Evolutionary conservation across 2,329 filamentous ascomycete genomes (phyloP).

Genomic region (Boeremia lycopersici): DNA sequence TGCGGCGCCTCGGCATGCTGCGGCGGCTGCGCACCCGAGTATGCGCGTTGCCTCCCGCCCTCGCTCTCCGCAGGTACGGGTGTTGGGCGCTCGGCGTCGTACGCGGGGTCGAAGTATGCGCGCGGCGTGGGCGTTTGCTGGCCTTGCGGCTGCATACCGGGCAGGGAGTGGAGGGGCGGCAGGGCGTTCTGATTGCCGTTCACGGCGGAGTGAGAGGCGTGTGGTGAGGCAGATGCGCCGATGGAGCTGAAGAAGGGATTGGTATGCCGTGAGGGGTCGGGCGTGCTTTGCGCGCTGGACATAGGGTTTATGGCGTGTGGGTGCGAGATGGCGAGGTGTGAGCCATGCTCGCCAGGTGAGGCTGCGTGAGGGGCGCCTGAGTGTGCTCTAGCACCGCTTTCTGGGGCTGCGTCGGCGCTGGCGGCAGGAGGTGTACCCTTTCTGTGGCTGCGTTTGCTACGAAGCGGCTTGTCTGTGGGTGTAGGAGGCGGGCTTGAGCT

Average conservation of each 20-base stretch:
- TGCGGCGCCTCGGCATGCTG: conserved; percentile 33
- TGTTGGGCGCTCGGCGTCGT: conserved; percentile 38
- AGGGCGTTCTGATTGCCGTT: conserved; percentile 38
- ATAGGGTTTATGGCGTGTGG: conserved; percentile 36
- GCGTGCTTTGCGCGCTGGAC: conserved; percentile 48
- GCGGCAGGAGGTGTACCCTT: conserved; percentile 43
- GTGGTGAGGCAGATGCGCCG: conserved; percentile 32
- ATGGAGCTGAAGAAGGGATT: conserved; percentile 41
- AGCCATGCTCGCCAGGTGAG: conserved; percentile 22
- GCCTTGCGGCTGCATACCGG: conserved; percentile 31
- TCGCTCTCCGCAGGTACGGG: conserved; percentile 30
- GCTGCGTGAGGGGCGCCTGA: conserved; percentile 16
- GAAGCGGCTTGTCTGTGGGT: conserved; percentile 77
- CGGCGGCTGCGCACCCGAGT: conserved; percentile 35
- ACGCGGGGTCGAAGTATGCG: conserved; percentile 41
- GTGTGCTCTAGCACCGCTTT: not conserved
- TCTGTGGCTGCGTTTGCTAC: conserved; percentile 72
- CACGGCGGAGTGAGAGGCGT: conserved; percentile 27
- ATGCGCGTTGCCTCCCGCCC: conserved; percentile 32
- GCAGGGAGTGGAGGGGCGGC: conserved; percentile 34
- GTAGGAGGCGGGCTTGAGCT: conserved; percentile 81
- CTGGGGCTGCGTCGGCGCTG: conserved; percentile 6
- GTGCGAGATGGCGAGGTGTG: conserved; percentile 19
- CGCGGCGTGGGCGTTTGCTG: conserved; percentile 27
- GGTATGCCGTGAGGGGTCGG: conserved; percentile 39